A percentile compares a stretch with the other conserved stretches of the same genome.
Evolutionary conservation across 345 rosid species (phyloP).

Genomic region (Eucalyptus rudis): DNA sequence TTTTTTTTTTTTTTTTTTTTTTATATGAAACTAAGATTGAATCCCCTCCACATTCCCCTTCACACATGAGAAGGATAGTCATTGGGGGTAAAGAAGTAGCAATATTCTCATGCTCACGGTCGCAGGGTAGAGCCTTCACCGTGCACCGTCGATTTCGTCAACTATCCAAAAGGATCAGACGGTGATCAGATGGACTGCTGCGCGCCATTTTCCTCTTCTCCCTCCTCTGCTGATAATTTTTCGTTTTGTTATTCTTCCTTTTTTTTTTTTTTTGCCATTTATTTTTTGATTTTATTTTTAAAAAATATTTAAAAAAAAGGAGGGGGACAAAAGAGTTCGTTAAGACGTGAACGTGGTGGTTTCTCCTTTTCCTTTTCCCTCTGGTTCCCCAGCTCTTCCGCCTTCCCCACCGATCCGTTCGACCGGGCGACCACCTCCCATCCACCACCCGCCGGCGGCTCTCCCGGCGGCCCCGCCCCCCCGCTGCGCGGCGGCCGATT

Average conservation of each 20-base stretch:
- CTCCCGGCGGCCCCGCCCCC: neutral
- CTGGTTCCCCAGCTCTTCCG: neutral
- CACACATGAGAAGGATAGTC: fast-evolving
- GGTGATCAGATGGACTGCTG: neutral
- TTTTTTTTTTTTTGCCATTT: neutral
- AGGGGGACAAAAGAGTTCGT: neutral
- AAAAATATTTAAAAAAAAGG: neutral
- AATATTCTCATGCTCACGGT: neutral
- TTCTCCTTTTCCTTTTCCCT: neutral
- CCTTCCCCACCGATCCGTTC: neutral
- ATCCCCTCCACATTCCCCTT: too few relatives aligned
- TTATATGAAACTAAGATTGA: too few relatives aligned
- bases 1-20: too few relatives aligned
- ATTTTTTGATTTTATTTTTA: neutral
- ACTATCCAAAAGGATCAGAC: neutral
- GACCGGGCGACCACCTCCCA: neutral
- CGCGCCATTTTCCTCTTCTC: neutral
- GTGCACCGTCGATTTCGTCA: neutral
- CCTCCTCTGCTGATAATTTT: neutral
- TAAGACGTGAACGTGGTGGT: neutral
- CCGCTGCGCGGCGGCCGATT: neutral
- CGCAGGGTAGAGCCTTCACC: neutral
- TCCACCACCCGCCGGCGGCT: neutral
- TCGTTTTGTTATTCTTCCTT: neutral
- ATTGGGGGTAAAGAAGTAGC: fast-evolving